Base-by-base conservation (phyloP, 441 rosid genomes). In the Populus hybrid region DNA sequence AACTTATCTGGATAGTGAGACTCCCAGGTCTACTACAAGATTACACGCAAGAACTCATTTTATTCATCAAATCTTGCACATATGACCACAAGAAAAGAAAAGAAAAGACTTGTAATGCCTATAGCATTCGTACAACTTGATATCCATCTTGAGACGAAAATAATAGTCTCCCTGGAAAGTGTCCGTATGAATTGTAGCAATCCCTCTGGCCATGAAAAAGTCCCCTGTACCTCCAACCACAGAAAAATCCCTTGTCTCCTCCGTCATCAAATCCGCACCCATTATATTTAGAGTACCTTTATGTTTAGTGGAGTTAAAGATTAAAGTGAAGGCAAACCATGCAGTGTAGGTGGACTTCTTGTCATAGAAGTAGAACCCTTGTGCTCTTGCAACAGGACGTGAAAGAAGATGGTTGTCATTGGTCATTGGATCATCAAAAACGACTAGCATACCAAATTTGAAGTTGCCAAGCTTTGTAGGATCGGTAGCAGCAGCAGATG, bases 171-270 rank as follows among this genome's bases (percentile, higher is more conserved):
- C 86, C 59, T 82, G 64, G 1, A 4, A 0, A 26, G 77, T 45
- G 2, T 77, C 81, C 0, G 86, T 79, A 31, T 36, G 69, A 28
- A 84, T 3, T 0, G 86, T 83, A 1, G 69, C 83, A 53, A 87
- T 84, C 36, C 91, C 92, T 71, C 89, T 79, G 0, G 87, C 75
- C 87, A 87, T 85, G 82, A 87, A 86, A 64, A 87, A 87, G 4
- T 84, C 87, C 9, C 88, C 87, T 0, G 87, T 85, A 53, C 89
- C 87, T 14, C 90, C 86, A 3, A 83, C 82, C 2, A 86, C 73
- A 0, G 88, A 74, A 12, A 88, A 67, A 70, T 84, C 90, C 74
- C 86, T 83, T 0, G 79, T 83, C 76, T 81, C 69, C 68, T 65
- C 79, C n/a, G n/a, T n/a, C n/a, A n/a, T n/a, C n/a, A n/a, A n/a